These are phyloP conservation scores for Cucurbitaria berberidis DNA, from an alignment of 2,329 filamentous ascomycete genomes.

Conservation along the genomic window DNA sequence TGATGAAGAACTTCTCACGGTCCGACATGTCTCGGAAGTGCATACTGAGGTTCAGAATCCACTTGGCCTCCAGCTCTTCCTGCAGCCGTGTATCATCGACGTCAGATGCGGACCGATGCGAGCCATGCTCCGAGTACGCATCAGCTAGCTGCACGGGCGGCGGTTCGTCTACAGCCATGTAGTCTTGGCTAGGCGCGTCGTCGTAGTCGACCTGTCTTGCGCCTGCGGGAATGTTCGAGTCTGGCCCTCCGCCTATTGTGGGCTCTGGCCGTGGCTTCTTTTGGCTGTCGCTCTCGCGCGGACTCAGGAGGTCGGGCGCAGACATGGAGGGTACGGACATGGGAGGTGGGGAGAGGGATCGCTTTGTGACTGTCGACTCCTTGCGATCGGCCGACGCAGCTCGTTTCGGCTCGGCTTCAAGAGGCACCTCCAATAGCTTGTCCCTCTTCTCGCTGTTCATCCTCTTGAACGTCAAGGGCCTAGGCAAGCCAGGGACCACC, in stretches of 20 bases:
- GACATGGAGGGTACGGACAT: constrained; percentile 48
- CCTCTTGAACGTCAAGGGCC: constrained; percentile 78
- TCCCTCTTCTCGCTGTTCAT: constrained; percentile 82
- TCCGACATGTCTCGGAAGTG: constrained; percentile 93
- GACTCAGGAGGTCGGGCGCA: constrained; percentile 47
- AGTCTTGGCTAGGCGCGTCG: constrained; percentile 32
- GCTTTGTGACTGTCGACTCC: constrained; percentile 64
- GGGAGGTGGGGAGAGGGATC: constrained; percentile 51
- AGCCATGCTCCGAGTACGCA: constrained; percentile 38
- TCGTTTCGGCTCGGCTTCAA: constrained; percentile 70
- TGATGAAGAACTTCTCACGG: constrained; percentile 97
- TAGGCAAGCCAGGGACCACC: constrained; percentile 79
- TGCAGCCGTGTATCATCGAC: constrained; percentile 69
- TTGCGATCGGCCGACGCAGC: constrained; percentile 73
- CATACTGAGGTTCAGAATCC: constrained; percentile 99
- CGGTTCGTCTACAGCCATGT: constrained; percentile 25
- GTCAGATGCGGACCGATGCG: constrained; percentile 41
- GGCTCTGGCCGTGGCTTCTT: constrained; percentile 26
- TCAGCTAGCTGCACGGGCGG: constrained; percentile 38
- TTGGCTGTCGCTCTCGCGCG: constrained; percentile 32
- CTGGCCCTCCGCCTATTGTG: constrained; percentile 40
- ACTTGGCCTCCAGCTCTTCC: constrained; percentile 82
- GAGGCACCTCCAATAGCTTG: constrained; percentile 70
- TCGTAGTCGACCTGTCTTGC: constrained; percentile 45
- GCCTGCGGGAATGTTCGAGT: constrained; percentile 42